Base-by-base conservation (phyloP, 306 rosid species). In the Sechiopsis laciniata region DNA sequence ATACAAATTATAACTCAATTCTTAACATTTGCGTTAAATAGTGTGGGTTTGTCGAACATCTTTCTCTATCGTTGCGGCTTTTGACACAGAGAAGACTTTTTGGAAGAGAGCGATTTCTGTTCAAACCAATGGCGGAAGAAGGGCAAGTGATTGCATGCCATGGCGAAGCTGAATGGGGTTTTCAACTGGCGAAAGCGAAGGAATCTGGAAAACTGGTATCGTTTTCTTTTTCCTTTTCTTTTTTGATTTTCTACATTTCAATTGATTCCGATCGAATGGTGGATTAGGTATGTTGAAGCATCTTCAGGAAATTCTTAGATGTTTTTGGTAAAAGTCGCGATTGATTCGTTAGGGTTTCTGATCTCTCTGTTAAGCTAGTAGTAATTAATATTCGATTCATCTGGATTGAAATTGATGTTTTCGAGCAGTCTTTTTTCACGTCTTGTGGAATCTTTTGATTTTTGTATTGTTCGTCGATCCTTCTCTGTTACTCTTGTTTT, bases 141-240 rank as follows among this genome's bases (percentile, higher is more conserved):
- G 87, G 85, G 7, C 80, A 78, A 11, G 91, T 87, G 13, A 83
- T 87, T 40, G 71, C 79, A 13, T 75, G 83, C 29, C 87, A 81
- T 76, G 73, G 74, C 45, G 76, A 74, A 29, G 79, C 75, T 0
- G 24, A 74, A 2, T 85, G 89, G 91, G 75, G 35, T 0, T 62
- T 76, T 21, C 82, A 77, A 0, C 32, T 85, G 24, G 17, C 75
- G 63, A 79, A 68, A 51, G 87, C 79, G 35, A 78, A 16, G 0
- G 83, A 76, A 5, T 50, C 86, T 58, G 80, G 82, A 20, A 81
- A 85, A 78, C 75, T 85, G 83, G 91, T 87, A 79, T 21, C 17
- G 13, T 48, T 1, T 46, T 46, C 11, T 48, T n/a, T n/a, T n/a
- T n/a, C n/a, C 2, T 46, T 11, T 10, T 8, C 0, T 1, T 50